Evolutionary conservation across 2,329 filamentous ascomycete species (phyloP).

Genomic region (Phialophora tarda): DNA sequence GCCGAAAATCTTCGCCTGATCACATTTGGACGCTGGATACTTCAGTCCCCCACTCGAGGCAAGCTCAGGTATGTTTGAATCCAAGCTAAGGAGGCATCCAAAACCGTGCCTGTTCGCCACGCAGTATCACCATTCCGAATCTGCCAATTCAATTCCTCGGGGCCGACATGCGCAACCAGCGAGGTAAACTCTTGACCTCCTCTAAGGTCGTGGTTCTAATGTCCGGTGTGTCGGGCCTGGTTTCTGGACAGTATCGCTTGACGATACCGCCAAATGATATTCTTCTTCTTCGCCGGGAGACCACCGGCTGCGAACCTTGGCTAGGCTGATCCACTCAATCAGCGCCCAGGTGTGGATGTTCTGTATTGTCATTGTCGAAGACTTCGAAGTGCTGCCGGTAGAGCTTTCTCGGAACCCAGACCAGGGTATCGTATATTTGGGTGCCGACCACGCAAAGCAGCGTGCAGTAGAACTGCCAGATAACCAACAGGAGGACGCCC

Average conservation of each 20-base stretch:
- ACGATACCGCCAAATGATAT: not conserved
- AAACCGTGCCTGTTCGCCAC: not conserved
- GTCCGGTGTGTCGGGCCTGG: not conserved
- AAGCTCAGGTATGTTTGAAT: not conserved
- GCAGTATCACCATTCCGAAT: not conserved
- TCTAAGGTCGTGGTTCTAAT: not conserved
- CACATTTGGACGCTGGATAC: not conserved
- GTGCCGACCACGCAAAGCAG: conserved; percentile 68
- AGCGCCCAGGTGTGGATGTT: conserved; percentile 15
- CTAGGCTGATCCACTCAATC: conserved; percentile 4
- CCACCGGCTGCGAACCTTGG: not conserved
- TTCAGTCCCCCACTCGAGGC: not conserved
- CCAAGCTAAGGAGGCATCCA: not conserved
- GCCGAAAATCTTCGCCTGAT: not conserved
- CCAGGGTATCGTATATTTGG: conserved; percentile 41
- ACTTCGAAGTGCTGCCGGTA: conserved; percentile 9
- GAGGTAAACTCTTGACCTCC: conserved; percentile 5
- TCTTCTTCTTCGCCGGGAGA: not conserved
- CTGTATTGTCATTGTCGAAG: conserved; percentile 9
- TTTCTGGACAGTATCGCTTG: not conserved
- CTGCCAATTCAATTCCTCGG: not conserved
- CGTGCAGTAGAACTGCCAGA: conserved; percentile 70
- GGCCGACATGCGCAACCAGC: not conserved
- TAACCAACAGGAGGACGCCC: conserved; percentile 61
- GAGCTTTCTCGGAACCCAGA: conserved; percentile 23